These are phyloP conservation scores for Teratosphaeria pseudoeucalypti DNA, from an alignment of 2,329 filamentous ascomycete genomes.

Conservation along the genomic window DNA sequence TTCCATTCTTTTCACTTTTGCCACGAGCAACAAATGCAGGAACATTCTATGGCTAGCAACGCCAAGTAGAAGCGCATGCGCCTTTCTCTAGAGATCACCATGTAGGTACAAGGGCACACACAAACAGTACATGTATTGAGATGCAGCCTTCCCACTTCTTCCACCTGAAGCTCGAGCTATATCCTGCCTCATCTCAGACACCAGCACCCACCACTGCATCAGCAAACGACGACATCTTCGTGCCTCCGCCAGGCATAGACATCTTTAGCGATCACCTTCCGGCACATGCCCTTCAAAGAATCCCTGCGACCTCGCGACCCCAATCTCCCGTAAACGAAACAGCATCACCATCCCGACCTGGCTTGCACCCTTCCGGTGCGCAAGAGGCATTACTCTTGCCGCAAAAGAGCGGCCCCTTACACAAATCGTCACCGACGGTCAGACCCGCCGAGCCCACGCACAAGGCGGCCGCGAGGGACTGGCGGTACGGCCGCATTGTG, in stretches of 20 bases:
- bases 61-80: not conserved
- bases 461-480: conserved; percentile 52
- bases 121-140: not conserved
- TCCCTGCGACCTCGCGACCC: conserved; percentile 16
- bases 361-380: conserved; percentile 8
- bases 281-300: conserved; percentile 30
- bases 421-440: conserved; percentile 27
- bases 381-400: conserved; percentile 25
- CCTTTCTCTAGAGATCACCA: not conserved
- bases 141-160: conserved; percentile 26
- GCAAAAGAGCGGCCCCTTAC: conserved; percentile 23
- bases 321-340: conserved; percentile 6
- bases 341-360: not conserved
- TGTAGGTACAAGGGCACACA: not conserved
- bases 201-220: not conserved
- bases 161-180: conserved; percentile 51
- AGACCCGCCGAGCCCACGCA: conserved; percentile 29
- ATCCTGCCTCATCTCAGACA: conserved; percentile 28
- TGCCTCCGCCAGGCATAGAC: conserved; percentile 32
- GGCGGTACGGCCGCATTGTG: conserved; percentile 68
- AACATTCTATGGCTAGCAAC: not conserved
- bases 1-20: not conserved
- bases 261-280: conserved; percentile 38
- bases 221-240: conserved; percentile 21
- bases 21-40: not conserved